Conservation (phyloP, 2,329 filamentous ascomycete genomes). For the Pseudocercospora ulei region DNA sequence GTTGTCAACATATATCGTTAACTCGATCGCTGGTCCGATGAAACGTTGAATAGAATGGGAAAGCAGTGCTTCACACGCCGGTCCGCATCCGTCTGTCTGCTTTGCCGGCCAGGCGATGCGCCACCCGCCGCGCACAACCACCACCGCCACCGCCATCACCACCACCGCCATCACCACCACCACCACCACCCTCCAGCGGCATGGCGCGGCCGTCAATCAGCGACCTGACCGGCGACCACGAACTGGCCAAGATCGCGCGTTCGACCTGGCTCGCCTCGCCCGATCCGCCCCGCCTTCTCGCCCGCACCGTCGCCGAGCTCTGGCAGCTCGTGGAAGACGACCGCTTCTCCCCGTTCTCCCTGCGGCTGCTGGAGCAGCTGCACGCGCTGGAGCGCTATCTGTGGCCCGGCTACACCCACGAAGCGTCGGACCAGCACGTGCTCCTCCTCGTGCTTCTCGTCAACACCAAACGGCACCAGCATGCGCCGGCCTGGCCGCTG, state of each 20-base stretch:
- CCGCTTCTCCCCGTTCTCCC: slow-evolving; percentile 63
- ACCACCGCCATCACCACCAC: too few species aligned
- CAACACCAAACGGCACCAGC: slow-evolving; percentile 80
- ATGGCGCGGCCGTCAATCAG: slow-evolving; percentile 53
- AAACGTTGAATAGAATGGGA: too few species aligned
- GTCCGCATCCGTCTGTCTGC: too few species aligned
- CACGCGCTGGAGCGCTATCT: slow-evolving; percentile 88
- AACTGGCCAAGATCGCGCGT: slow-evolving; percentile 61
- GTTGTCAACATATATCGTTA: too few species aligned
- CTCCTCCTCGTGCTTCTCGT: slow-evolving; percentile 75
- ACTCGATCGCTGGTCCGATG: too few species aligned
- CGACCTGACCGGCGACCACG: slow-evolving; percentile 59
- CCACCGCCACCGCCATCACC: too few species aligned
- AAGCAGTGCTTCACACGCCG: too few species aligned
- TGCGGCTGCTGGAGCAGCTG: slow-evolving; percentile 77
- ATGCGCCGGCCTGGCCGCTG: slow-evolving; percentile 74
- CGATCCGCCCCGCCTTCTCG: slow-evolving; percentile 59
- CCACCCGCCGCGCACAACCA: too few species aligned
- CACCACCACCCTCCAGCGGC: too few species aligned
- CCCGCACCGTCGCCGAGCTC: slow-evolving; percentile 72
- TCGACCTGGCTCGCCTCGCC: slow-evolving; percentile 70
- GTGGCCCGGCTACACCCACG: slow-evolving; percentile 75
- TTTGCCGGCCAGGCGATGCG: too few species aligned
- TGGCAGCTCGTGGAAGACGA: slow-evolving; percentile 83
- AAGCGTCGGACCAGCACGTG: slow-evolving; percentile 85